phyloP scores from a whole-genome alignment of 192 early-diverging fungal species.

The Thamnidium elegans region DNA sequence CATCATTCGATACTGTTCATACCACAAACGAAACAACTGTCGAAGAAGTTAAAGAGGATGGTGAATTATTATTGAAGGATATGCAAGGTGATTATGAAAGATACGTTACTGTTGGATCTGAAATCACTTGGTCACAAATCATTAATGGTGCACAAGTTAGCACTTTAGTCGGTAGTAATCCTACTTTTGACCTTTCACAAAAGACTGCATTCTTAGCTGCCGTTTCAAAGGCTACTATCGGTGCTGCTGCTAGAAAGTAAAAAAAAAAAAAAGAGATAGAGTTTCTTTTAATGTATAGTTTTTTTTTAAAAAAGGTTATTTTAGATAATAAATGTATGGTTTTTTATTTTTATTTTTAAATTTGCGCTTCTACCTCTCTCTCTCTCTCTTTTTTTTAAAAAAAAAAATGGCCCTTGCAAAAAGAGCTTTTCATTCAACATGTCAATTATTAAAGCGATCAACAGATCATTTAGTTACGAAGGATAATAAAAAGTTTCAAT shows the following conservation, averaged over 20 bases:
- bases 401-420: neutral
- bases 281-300: neutral
- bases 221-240: constrained; percentile 20
- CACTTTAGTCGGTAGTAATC: constrained; percentile 27
- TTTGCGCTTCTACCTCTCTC: too few species aligned
- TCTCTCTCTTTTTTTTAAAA: neutral
- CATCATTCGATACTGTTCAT: constrained; percentile 15
- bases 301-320: too few species aligned
- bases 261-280: neutral
- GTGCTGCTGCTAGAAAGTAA: constrained; percentile 13
- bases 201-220: constrained; percentile 24
- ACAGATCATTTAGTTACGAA: constrained; percentile 1
- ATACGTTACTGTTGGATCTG: constrained; percentile 14
- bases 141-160: constrained; percentile 6
- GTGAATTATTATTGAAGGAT: constrained; percentile 9
- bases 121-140: neutral
- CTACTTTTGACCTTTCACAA: constrained; percentile 22
- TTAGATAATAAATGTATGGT: too few species aligned
- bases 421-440: constrained; percentile 2
- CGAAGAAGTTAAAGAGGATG: constrained; percentile 13
- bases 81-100: constrained; percentile 31
- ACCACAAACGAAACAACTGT: neutral
- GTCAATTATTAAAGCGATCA: neutral
- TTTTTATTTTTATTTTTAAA: too few species aligned
- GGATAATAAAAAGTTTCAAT: constrained; percentile 10